phyloP scores from a whole-genome alignment of 2,329 filamentous ascomycete species.

The Dothistroma septosporum region DNA sequence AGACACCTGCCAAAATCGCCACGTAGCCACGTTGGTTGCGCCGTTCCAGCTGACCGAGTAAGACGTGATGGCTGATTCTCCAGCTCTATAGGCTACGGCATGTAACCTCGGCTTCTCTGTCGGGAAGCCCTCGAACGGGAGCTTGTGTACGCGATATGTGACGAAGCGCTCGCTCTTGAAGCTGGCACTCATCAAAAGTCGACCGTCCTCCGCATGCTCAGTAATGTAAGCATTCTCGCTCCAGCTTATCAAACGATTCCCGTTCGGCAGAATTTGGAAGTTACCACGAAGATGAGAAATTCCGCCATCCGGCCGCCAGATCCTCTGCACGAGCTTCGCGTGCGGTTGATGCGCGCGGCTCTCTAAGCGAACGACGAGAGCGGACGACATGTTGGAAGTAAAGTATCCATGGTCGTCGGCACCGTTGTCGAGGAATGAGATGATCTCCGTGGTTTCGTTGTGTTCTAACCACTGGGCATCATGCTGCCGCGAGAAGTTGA shows the following conservation, averaged over 20 bases:
- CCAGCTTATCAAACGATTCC: conserved; percentile 52
- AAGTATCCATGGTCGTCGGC: not conserved
- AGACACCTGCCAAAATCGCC: too few relatives aligned
- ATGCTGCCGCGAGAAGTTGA: conserved; percentile 4
- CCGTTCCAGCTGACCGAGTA: conserved; percentile 36
- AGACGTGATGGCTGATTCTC: conserved; percentile 13
- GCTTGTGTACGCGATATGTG: conserved; percentile 51
- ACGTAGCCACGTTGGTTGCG: conserved; percentile 35
- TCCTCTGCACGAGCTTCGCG: conserved; percentile 16
- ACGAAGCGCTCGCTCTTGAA: conserved; percentile 27
- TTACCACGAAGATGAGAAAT: conserved; percentile 29
- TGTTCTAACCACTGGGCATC: not conserved
- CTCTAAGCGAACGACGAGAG: not conserved
- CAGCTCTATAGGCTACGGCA: conserved; percentile 29
- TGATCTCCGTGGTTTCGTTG: not conserved
- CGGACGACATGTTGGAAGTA: not conserved
- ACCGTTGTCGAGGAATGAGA: conserved; percentile 14
- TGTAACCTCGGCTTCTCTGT: too few relatives aligned
- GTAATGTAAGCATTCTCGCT: conserved; percentile 27
- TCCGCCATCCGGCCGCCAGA: conserved; percentile 33
- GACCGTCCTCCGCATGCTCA: conserved; percentile 41
- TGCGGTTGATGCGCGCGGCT: not conserved
- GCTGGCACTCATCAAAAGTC: conserved; percentile 44
- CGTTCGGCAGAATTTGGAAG: conserved; percentile 45
- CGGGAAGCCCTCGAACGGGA: conserved; percentile 41